Base-by-base conservation (phyloP, 2,329 filamentous ascomycete genomes). In the Talaromyces sp. region DNA sequence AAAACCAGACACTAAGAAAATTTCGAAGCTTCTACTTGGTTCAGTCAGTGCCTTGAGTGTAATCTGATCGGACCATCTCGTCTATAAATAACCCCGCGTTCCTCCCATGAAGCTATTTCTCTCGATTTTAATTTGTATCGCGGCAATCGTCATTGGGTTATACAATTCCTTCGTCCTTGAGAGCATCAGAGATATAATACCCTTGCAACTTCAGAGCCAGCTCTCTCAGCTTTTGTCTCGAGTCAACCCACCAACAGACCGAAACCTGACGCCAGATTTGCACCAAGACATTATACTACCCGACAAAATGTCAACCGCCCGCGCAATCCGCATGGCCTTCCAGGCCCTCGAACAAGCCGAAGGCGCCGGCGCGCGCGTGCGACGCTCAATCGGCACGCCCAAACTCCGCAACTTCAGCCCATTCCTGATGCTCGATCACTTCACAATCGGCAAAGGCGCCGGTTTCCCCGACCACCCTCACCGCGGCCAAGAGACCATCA, bases 391-490 rank as follows among this genome's bases (percentile, higher is more conserved):
- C 69, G 94, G 94, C 70, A 96, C 92, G 0, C 85, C 90, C 5
- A 85, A 90, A 69, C 84, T 98, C 25, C 88, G 89, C 73, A 92
- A 96, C 82, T 90, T 98, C 78, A 91, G 89, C 15, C 95, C 94
- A 0, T 97, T 98, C 80, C 84, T 97, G 52, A 97, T 98, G 93
- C 90, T 97, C 56, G 94, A 98, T 75, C 91, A 97, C 81, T 97
- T 97, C 82, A 86, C 84, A 63, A 87, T 95, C 71, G 86, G 87
- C 62, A 88, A 89, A 1, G 92, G 91, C 66, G 90, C 93, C 10
- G 93, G 93, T 0, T 97, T 97, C 75, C 93, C 93, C 0, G 93
- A 97, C 75, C 93, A 97, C 73, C 87, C 87, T 0, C 88, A 90
- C 74, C 85, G 92, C 45, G 93, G 93, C 45, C 92, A 96, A 78